Percentiles rank a stretch among this genome's conserved stretches.
Evolutionary conservation across 139 green algal genomes (phyloP).

Genomic region (Zygnema cylindricum): DNA sequence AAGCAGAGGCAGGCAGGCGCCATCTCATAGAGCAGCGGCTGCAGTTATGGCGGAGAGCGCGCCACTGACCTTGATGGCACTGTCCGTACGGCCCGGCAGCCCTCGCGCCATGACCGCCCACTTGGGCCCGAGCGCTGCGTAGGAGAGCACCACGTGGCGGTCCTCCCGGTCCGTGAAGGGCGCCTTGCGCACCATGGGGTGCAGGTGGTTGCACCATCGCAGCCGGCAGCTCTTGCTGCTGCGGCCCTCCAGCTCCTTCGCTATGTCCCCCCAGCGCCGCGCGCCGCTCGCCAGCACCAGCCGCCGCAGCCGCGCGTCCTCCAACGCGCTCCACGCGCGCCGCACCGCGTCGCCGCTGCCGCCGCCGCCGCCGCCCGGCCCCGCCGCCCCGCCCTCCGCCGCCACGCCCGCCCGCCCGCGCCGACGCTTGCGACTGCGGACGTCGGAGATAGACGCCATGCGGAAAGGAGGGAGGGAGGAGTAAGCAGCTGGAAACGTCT

Average conservation of each 20-base stretch:
- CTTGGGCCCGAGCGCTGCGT: conserved; percentile 77
- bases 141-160: conserved; percentile 35
- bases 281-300: conserved; percentile 71
- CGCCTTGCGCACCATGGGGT: conserved; percentile 72
- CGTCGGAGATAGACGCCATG: background rate
- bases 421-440: background rate
- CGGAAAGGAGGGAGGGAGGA: too few species aligned
- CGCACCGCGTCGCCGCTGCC: conserved; percentile 50
- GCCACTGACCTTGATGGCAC: background rate
- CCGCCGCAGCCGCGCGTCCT: conserved; percentile 70
- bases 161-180: conserved; percentile 63
- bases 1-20: too few species aligned
- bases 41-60: background rate
- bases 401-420: background rate
- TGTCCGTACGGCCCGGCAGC: conserved; percentile 69
- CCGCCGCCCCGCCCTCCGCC: background rate
- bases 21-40: background rate
- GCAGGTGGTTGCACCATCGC: conserved; percentile 58
- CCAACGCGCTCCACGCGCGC: conserved; percentile 78
- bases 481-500: too few species aligned
- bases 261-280: conserved; percentile 83
- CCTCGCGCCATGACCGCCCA: conserved; percentile 82
- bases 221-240: conserved; percentile 86
- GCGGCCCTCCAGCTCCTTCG: conserved; percentile 75
- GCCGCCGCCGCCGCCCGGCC: background rate